phyloP scores from a whole-genome alignment of 306 rosid genomes.

The Phaseolus lunatus region DNA sequence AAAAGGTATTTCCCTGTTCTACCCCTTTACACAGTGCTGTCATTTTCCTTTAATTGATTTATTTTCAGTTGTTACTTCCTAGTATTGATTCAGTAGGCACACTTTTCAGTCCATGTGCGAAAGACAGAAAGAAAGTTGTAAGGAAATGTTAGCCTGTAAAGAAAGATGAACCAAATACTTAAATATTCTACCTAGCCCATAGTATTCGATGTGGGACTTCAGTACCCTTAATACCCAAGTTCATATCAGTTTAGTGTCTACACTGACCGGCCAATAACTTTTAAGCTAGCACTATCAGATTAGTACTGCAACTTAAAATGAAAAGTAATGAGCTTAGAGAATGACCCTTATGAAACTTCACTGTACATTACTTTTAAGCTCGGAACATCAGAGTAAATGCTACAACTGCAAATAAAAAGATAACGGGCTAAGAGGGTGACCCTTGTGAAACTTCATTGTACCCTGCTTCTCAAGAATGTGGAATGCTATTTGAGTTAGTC shows the following conservation, averaged over 20 bases:
- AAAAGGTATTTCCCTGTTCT: constrained; percentile 52
- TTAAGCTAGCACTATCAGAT: too few species aligned
- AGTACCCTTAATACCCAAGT: too few species aligned
- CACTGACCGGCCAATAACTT: background rate
- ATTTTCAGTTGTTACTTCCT: background rate
- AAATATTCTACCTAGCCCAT: too few species aligned
- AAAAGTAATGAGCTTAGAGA: too few species aligned
- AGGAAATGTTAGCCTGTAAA: background rate
- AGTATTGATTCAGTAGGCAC: constrained; percentile 5
- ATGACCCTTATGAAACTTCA: too few species aligned
- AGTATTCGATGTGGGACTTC: too few species aligned
- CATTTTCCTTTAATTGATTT: constrained; percentile 8
- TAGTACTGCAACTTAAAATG: too few species aligned
- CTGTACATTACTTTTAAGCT: background rate
- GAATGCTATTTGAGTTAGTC: constrained; percentile 5
- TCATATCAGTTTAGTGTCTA: background rate
- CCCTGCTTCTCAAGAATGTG: background rate
- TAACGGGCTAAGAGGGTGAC: background rate
- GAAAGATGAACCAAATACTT: too few species aligned
- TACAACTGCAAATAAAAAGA: background rate
- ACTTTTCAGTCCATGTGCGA: constrained; percentile 20
- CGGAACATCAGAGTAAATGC: background rate
- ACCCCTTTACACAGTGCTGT: constrained; percentile 15
- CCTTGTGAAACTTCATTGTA: background rate
- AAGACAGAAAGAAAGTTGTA: background rate